Base-by-base conservation (phyloP, 2,329 filamentous ascomycete species). In the Coniochaeta sp. region DNA sequence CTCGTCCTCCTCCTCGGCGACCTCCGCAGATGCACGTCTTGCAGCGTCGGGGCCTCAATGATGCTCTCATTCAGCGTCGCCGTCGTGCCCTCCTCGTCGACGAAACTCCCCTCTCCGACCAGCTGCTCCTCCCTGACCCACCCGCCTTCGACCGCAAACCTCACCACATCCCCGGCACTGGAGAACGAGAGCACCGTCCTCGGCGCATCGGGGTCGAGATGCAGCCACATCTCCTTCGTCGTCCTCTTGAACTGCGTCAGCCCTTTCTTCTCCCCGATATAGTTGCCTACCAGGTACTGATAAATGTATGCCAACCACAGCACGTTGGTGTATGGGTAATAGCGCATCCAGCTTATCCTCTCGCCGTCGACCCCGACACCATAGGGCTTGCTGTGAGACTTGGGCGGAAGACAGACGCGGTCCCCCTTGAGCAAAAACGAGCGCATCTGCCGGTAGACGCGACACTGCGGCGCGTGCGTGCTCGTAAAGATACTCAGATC, bases 221-320 rank as follows among this genome's bases (percentile, higher is more conserved):
- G 78, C 52, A 66, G 69, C 79, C 80, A 82, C 64, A 87, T 67
- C 69, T 86, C 82, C 59, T 69, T 73, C 1, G 82, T 85, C 47
- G 74, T 70, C 17, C 71, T 72, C 60, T 73, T 75, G 66, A 86
- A 87, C 2, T 64, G 62, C 4, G 66, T 67, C 14, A 85, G 67
- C 22, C 80, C 77, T 61, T 72, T 74, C 64, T 74, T 77, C 9
- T 75, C 72, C 5, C 82, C 82, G 12, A 65, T 62, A 63, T 83
- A 86, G 62, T 79, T 74, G 7, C 62, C 65, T 2, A 74, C 65
- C 60, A 86, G 70, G 69, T 85, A 86, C 38, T 76, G 72, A 65
- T 86, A 86, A 5, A 86, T 73, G 63, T 87, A 88, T 3, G 83
- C 81, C 47, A 88, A 75, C 85, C 85, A 88, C 19, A 88, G 72